These are phyloP conservation scores for Solanum chaucha DNA, from an alignment of 257 asterid genomes.

Conservation along the genomic window DNA sequence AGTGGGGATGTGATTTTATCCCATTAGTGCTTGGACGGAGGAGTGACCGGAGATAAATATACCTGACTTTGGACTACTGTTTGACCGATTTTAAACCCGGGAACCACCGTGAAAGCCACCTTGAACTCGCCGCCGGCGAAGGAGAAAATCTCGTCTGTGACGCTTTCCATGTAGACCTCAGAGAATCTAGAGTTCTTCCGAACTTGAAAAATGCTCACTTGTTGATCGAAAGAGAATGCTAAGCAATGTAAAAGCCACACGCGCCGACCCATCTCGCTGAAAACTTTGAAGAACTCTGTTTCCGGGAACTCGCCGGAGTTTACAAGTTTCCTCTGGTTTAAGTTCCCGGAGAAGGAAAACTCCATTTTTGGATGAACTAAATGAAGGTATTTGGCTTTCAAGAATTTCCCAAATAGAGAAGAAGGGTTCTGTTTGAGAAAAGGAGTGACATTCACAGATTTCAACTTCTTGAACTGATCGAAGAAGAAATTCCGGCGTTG, in stretches of 20 bases:
- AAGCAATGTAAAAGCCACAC: conserved; percentile 76
- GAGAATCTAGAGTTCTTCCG: conserved; percentile 44
- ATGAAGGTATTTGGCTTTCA: conserved; percentile 63
- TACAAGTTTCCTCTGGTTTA: conserved; percentile 67
- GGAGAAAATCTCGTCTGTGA: conserved; percentile 48
- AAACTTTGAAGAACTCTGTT: conserved; percentile 64
- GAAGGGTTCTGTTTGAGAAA: conserved; percentile 45
- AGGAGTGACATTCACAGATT: conserved; percentile 35
- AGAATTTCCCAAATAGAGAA: conserved; percentile 51
- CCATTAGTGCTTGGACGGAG: conserved; percentile 17
- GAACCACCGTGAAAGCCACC: conserved; percentile 92
- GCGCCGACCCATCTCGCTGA: conserved; percentile 91
- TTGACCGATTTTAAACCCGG: conserved; percentile 72
- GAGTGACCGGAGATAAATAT: conserved; percentile 31
- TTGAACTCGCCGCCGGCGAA: conserved; percentile 32
- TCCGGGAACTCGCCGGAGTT: conserved; percentile 78
- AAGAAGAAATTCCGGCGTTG: conserved; percentile 38
- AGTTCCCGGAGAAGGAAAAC: conserved; percentile 68
- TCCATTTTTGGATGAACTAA: conserved; percentile 95
- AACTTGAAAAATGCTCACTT: conserved; percentile 57
- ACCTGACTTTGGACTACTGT: conserved; percentile 93
- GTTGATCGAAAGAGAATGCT: conserved; percentile 47
- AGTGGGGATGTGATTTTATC: background rate
- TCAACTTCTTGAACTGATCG: conserved; percentile 48
- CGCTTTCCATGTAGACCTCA: conserved; percentile 80